Conservation (phyloP, 495 filamentous ascomycete genomes). For the Penicillium samsonianum region DNA sequence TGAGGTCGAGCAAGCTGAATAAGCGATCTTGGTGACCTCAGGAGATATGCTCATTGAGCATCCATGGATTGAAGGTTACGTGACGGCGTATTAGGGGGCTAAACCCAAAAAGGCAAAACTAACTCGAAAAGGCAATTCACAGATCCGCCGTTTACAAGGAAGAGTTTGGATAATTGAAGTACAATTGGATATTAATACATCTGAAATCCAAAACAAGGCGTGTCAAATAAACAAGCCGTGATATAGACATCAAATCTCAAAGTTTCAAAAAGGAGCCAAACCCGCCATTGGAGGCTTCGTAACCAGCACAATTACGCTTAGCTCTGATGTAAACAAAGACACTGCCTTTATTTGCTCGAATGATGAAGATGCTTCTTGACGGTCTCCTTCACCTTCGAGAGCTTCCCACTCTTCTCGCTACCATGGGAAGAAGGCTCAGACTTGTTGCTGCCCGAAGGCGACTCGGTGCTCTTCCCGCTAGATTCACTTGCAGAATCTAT, state of each 20-base stretch:
- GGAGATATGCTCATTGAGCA: too few species aligned
- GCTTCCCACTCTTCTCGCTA: constrained; percentile 6
- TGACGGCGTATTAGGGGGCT: too few species aligned
- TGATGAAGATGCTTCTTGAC: constrained; percentile 33
- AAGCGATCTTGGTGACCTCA: too few species aligned
- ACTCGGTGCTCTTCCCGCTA: neutral
- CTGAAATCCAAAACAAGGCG: neutral
- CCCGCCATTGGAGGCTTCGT: neutral
- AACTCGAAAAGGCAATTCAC: too few species aligned
- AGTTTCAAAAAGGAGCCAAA: neutral
- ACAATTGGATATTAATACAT: constrained; percentile 9
- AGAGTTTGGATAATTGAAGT: neutral
- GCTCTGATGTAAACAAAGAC: neutral
- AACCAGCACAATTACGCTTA: neutral
- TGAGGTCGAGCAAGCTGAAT: too few species aligned
- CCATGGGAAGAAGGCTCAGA: constrained; percentile 8
- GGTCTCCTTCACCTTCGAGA: constrained; percentile 38
- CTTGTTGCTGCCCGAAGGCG: constrained; percentile 4
- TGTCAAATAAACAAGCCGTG: neutral
- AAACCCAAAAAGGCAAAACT: too few species aligned
- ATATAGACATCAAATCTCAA: neutral
- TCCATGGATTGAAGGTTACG: too few species aligned
- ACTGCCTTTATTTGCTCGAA: neutral
- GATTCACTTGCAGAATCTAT: constrained; percentile 1
- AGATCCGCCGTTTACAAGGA: neutral